Base-by-base conservation (phyloP, 257 asterid genomes). In the Jacaranda mimosifolia region DNA sequence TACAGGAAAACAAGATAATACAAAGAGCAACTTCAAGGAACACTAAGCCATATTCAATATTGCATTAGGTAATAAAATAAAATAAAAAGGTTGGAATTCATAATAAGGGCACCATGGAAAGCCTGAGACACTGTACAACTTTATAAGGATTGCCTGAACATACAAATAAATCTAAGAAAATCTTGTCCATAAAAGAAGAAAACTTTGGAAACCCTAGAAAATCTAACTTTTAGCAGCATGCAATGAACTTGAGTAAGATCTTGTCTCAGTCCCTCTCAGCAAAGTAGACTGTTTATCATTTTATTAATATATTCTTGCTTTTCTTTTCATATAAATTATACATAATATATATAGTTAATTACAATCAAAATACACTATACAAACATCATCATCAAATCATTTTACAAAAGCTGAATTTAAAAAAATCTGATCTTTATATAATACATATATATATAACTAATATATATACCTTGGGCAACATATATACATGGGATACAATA, bases 61-160 rank as follows among this genome's bases (percentile, higher is more conserved):
- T 45, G 63, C 32, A 26, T 26, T 26, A 26, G 32, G 2, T 26
- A 26, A 1, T 26, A 19, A 14, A 15, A 39, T 40, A 18, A 18
- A 49, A 52, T 32, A 26, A 49, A 19, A 55, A 26, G 19, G 32
- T 26, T 26, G 32, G 12, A 13, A 14, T 43, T 68, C 15, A 64
- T 48, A 73, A 35, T 63, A 43, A 65, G 76, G 55, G 46, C 70
- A 45, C 9, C 13, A 56, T 43, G 46, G 6, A 67, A 51, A 77
- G 62, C 6, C 2, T n/a, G 17, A 55, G 36, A 46, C 26, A 77
- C 80, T 77, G 82, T 73, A 59, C 51, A 75, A 55, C 86, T 78
- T 78, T 82, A 74, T 46, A 74, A 59, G 56, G 75, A 79, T 77
- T 68, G 67, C 67, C 78, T 66, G 63, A 82, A 77, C 73, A 68